Base-by-base conservation (phyloP, 441 rosid species). In the Rhodomyrtus psidioides region DNA sequence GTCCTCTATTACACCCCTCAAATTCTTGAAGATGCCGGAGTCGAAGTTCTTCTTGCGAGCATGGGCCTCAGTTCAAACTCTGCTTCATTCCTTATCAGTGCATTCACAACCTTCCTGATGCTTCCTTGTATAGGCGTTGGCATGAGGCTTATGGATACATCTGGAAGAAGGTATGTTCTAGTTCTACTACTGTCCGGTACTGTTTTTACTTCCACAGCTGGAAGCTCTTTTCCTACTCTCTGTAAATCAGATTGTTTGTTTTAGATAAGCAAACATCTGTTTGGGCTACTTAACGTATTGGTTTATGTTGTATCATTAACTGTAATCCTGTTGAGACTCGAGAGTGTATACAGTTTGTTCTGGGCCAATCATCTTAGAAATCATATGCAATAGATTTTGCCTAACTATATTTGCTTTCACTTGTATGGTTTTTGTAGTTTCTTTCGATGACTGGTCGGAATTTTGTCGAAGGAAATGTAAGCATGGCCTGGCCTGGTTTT, bases 1-100 rank as follows among this genome's bases (percentile, higher is more conserved):
- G 97, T 94, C 84, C 93, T 94, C 53, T 93, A 94, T 90, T 94
- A 94, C 91, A 94, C 96, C 65, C 97, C 97, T 85, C 97, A 94
- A 93, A 94, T 94, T 87, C 95, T 94, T 6, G 95, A 93, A 89
- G 91, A 90, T 0, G 95, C 96, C 17, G 97, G 97, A 1, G 96
- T 94, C 8, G 94, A 91, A 86, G 92, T 94, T 89, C 95, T 94
- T 84, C 94, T 94, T 49, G 86, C 94, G 24, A 86, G 87, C 86
- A 79, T 94, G 84, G 94, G 95, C 57, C 88, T 93, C 34, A 85
- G 95, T 86, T 86, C 97, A 12, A 88, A 89, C 59, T 94, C 97
- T 7, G 96, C 97, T 2, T 94, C 97, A 4, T 94, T 94, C 91
- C 96, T 94, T 56, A 93, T 94, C 84, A 94, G 97, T 49, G 97